Evolutionary conservation across 139 green algal genomes (phyloP).

Genomic region (Coccomyxa sp.): DNA sequence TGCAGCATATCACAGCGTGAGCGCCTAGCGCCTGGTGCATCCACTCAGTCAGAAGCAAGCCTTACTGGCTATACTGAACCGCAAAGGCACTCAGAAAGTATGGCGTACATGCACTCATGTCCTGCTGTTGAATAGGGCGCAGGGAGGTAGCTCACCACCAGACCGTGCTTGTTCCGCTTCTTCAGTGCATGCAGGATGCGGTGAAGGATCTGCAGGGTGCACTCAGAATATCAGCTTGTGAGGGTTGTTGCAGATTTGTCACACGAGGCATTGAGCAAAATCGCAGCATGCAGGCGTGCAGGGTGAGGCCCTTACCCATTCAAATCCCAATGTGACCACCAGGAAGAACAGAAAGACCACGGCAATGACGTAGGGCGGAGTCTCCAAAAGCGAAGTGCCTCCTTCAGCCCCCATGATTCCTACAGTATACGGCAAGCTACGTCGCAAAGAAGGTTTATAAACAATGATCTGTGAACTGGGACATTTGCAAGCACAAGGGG

Average conservation of each 20-base stretch:
- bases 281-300: neutral
- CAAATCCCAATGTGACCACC: constrained; percentile 8
- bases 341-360: constrained; percentile 16
- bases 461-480: too few relatives aligned
- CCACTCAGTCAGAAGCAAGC: neutral
- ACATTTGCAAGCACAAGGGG: too few relatives aligned
- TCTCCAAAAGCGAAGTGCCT: constrained; percentile 7
- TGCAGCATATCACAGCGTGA: neutral
- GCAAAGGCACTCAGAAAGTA: neutral
- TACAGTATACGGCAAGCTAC: neutral
- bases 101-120: neutral
- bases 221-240: neutral
- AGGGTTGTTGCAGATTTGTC: neutral
- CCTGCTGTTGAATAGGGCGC: too few relatives aligned
- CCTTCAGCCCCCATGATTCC: neutral
- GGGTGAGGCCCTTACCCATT: neutral
- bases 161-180: constrained; percentile 1
- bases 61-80: neutral
- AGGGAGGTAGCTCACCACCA: neutral
- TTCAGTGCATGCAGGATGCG: neutral
- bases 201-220: neutral
- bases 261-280: neutral
- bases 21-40: neutral
- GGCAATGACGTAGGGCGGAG: constrained; percentile 10
- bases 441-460: too few relatives aligned